These are phyloP conservation scores for Boletus sp. DNA, from an alignment of 768 basidiomycete genomes.

Conservation along the genomic window DNA sequence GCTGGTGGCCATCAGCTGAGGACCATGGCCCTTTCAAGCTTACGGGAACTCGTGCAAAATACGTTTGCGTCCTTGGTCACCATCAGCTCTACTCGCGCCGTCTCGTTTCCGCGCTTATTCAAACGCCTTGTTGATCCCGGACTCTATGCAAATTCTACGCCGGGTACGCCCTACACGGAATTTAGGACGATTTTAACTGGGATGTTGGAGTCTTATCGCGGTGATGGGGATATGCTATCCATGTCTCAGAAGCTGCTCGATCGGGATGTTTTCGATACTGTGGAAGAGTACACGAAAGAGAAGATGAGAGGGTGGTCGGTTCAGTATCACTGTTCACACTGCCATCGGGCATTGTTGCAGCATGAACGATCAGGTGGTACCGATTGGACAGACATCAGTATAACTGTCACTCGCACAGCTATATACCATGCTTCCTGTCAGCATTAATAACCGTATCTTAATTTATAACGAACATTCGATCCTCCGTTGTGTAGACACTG, in stretches of 20 bases:
- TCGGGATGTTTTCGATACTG: slow-evolving; percentile 74
- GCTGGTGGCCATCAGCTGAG: slow-evolving; percentile 21
- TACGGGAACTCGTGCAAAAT: slow-evolving; percentile 77
- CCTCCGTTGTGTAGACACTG: not conserved
- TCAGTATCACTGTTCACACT: slow-evolving; percentile 46
- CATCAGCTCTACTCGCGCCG: slow-evolving; percentile 69
- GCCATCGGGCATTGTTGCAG: slow-evolving; percentile 45
- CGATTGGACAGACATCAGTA: slow-evolving; percentile 19
- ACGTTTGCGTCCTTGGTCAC: slow-evolving; percentile 84
- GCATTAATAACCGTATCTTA: slow-evolving; percentile 18
- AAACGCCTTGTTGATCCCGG: slow-evolving; percentile 83
- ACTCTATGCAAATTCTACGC: slow-evolving; percentile 44
- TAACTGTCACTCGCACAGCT: slow-evolving; percentile 56
- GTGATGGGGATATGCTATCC: slow-evolving; percentile 84
- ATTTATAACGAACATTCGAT: not conserved
- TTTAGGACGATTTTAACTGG: slow-evolving; percentile 87
- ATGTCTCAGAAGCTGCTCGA: slow-evolving; percentile 82
- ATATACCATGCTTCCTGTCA: slow-evolving; percentile 53
- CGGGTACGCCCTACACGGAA: slow-evolving; percentile 77
- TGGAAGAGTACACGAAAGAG: slow-evolving; percentile 58
- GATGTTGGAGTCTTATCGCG: slow-evolving; percentile 94
- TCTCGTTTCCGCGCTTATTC: slow-evolving; percentile 92
- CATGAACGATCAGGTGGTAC: slow-evolving; percentile 18
- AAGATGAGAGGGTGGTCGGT: slow-evolving; percentile 62
- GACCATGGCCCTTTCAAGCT: slow-evolving; percentile 37